Percentiles rank a stretch among this genome's conserved stretches.
Evolutionary conservation across 2,329 filamentous ascomycete species (phyloP).

Genomic region (Hypocreales sp.): DNA sequence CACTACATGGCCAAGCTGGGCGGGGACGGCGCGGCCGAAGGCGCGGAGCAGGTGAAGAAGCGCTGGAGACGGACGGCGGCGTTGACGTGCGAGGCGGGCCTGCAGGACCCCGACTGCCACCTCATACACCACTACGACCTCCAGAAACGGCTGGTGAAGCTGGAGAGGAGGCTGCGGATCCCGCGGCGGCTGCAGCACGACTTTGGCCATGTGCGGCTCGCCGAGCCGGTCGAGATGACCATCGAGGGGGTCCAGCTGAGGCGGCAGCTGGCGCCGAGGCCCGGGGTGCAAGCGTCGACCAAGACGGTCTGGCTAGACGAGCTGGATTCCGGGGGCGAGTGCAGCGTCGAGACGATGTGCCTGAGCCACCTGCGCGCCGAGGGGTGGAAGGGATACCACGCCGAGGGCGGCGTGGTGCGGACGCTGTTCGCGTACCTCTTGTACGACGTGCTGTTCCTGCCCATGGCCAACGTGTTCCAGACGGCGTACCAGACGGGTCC

Average conservation of each 20-base stretch:
- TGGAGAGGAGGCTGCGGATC: slow-evolving; percentile 72
- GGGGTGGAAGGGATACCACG: slow-evolving; percentile 91
- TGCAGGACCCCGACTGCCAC: slow-evolving; percentile 82
- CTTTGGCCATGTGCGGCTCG: slow-evolving; percentile 71
- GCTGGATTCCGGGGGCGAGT: slow-evolving; percentile 51
- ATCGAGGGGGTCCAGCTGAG: slow-evolving; percentile 69
- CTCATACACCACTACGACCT: slow-evolving; percentile 88
- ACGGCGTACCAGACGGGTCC: slow-evolving; percentile 91
- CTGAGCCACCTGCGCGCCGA: slow-evolving; percentile 67
- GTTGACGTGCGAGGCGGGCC: slow-evolving; percentile 67
- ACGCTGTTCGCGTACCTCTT: slow-evolving; percentile 86
- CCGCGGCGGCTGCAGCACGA: slow-evolving; percentile 81
- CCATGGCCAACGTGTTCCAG: slow-evolving; percentile 93
- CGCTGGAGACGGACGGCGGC: slow-evolving; percentile 68
- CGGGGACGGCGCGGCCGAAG: slow-evolving; percentile 19
- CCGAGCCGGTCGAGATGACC: slow-evolving; percentile 58
- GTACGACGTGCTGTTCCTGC: slow-evolving; percentile 83
- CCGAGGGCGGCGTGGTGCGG: slow-evolving; percentile 81
- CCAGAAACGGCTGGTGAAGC: slow-evolving; percentile 82
- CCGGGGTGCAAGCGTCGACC: slow-evolving; percentile 29
- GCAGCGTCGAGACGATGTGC: slow-evolving; percentile 88
- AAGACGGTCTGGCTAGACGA: slow-evolving; percentile 86
- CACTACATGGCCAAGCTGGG: slow-evolving; percentile 69
- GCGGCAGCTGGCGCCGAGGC: slow-evolving; percentile 30
- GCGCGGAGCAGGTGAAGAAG: slow-evolving; percentile 48